Evolutionary conservation across 2,329 filamentous ascomycete species (phyloP), one percentile per base, ranked within the genome.

Genomic region (Davidsoniella eucalypti): DNA sequence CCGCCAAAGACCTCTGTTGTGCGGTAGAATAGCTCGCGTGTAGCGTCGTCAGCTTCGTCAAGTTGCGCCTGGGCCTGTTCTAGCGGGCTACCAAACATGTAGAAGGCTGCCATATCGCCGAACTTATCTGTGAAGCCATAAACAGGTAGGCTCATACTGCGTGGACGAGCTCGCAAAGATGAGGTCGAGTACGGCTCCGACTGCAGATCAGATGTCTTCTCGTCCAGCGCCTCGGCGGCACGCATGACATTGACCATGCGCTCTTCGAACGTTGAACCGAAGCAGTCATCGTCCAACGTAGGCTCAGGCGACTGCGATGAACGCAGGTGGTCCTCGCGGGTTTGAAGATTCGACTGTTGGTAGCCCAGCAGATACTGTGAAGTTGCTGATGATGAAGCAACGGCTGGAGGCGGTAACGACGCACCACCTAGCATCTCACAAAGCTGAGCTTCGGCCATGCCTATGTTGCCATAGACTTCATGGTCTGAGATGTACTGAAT

Each of bases 191-290:
- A 71, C n/a, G 73, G 59, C 44, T 58, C 64, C 0, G 67, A 65
- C 54, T 79, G 73, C n/a, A 78, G 60, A 18, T 63, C 70, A 44
- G 69, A 73, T 0, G 75, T 78, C 54, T 74, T 64, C 49, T 66
- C 66, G 56, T 80, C 72, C 37, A 80, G 65, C 2, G 69, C 70
- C 50, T 79, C 75, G 6, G 75, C 76, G 14, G 73, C 74, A 56
- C 70, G 67, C 73, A 78, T 79, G 36, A 75, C 74, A 56, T 64
- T 67, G 18, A 66, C 69, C 51, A 68, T 70, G 42, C 73, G 72
- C 56, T 78, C 73, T 39, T 67, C 61, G 29, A 51, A 50, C 1
- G 50, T 49, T 4, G 44, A 36, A 2, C 49, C 49, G 36, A 53
- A 53, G 51, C 47, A 53, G 29, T 53, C 51, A 18, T 50, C 47